phyloP scores from a whole-genome alignment of 2,329 filamentous ascomycete genomes.

The Pseudocercospora eumusae region DNA sequence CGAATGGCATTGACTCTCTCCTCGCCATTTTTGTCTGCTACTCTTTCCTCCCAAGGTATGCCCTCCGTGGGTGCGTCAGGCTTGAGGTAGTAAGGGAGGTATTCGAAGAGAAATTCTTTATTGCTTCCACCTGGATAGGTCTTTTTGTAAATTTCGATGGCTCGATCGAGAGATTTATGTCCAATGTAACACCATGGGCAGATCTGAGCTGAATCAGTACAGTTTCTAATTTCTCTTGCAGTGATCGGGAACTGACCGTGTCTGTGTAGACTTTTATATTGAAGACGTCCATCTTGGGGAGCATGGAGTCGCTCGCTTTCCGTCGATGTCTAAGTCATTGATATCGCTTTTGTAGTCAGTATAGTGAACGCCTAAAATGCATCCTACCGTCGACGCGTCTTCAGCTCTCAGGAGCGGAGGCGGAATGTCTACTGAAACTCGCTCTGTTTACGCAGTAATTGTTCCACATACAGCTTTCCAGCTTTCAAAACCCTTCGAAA shows the following conservation, averaged over 20 bases:
- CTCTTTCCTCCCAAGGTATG: slow-evolving; percentile 16
- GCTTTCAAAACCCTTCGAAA: background rate
- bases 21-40: slow-evolving; percentile 28
- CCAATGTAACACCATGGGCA: slow-evolving; percentile 44
- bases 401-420: background rate
- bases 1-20: slow-evolving; percentile 35
- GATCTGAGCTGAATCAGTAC: slow-evolving; percentile 1
- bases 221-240: background rate
- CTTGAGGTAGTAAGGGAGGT: slow-evolving; percentile 42
- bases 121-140: slow-evolving; percentile 44
- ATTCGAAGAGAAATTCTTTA: slow-evolving; percentile 43
- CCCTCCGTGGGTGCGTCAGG: slow-evolving; percentile 10
- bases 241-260: slow-evolving; percentile 1
- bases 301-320: background rate
- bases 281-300: slow-evolving; percentile 19
- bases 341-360: background rate
- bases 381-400: background rate
- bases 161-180: slow-evolving; percentile 43
- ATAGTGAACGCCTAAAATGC: background rate
- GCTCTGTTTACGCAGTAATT: background rate
- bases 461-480: background rate
- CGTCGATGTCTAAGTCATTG: background rate
- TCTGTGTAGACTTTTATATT: slow-evolving; percentile 31
- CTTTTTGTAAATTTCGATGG: slow-evolving; percentile 45
- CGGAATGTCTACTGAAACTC: background rate